Evolutionary conservation across 179 eudicot genomes (phyloP), one percentile per base, ranked within the genome.

Genomic region (Heliamphora pulchella): DNA sequence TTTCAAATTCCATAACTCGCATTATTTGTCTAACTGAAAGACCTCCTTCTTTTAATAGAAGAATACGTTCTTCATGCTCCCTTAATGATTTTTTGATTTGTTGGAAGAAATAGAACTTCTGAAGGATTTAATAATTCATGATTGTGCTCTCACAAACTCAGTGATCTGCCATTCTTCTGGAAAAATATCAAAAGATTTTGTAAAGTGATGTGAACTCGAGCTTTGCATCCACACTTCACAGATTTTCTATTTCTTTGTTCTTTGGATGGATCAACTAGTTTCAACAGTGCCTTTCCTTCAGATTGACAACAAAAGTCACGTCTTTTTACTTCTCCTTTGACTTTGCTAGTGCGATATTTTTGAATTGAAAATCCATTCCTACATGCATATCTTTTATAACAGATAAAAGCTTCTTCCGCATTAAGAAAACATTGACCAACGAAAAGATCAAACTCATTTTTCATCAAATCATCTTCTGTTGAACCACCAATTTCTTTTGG

Each of bases 351-450:
- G 8, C 82, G 64, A 46, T 74, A 78, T 39, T 85, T 80, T 11
- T 74, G 41, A 2, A 75, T 73, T 10, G 75, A 55, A 78, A 82
- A 82, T 6, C 85, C 70, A 54, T 46, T 75, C 10, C 46, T 31
- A 13, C 79, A 54, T 44, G 78, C 84, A 81, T 81, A 81, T 5
- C 77, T 80, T 70, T 66, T 53, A 15, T 82, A 85, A n/a, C 80
- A 82, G 20, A 63, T 4, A 2, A 17, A 71, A 13, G 80, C 82
- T 31, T 75, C 78, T 41, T 79, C 75, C 46, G 66, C 43, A 13
- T 64, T 53, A n/a, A 11, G 63, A 74, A 80, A 80, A n/a, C n/a
- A 5, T 41, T 51, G 64, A 8, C 46, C 41, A 51, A 53, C 61
- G 3, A 73, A 58, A 58, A 18, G 63, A 14, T 14, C 18, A 58